Percentiles rank a stretch among this genome's conserved stretches.
phyloP scores from a whole-genome alignment of 805 yeast species.

The Nakazawaea wyomingensis region DNA sequence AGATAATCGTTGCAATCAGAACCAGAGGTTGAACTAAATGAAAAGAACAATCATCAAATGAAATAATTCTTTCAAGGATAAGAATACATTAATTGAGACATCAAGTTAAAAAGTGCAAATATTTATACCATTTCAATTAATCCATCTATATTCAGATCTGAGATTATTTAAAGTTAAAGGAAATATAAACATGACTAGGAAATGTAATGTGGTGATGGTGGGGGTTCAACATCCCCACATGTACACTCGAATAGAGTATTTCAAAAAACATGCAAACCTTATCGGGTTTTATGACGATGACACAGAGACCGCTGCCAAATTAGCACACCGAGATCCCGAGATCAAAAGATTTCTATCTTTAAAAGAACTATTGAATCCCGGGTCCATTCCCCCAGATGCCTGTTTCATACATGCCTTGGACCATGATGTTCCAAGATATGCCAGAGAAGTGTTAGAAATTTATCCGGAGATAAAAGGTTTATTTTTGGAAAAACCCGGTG shows the following conservation, averaged over 20 bases:
- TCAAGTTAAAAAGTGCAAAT: too few species aligned
- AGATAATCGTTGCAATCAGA: too few species aligned
- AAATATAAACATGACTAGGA: too few species aligned
- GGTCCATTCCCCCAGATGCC: neutral
- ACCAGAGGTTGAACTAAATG: too few species aligned
- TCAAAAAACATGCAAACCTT: neutral
- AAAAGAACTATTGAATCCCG: neutral
- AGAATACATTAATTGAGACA: too few species aligned
- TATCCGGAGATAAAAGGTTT: constrained; percentile 3
- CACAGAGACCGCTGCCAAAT: neutral
- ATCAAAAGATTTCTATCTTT: neutral
- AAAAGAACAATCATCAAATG: too few species aligned
- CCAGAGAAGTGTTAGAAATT: neutral
- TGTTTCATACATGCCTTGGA: constrained; percentile 9
- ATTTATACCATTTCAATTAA: too few species aligned
- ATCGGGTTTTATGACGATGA: constrained; percentile 9
- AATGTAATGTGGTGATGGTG: constrained; percentile 2
- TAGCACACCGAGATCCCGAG: neutral
- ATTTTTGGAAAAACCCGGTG: constrained; percentile 11
- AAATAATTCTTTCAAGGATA: too few species aligned
- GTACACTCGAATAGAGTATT: constrained; percentile 8
- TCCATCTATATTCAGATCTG: too few species aligned
- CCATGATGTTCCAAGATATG: constrained; percentile 7
- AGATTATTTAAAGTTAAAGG: too few species aligned
- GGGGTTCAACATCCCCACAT: constrained; percentile 12